These are phyloP conservation scores for Leucaena leucocephala DNA, from an alignment of 306 rosid species.

Conservation along the genomic window DNA sequence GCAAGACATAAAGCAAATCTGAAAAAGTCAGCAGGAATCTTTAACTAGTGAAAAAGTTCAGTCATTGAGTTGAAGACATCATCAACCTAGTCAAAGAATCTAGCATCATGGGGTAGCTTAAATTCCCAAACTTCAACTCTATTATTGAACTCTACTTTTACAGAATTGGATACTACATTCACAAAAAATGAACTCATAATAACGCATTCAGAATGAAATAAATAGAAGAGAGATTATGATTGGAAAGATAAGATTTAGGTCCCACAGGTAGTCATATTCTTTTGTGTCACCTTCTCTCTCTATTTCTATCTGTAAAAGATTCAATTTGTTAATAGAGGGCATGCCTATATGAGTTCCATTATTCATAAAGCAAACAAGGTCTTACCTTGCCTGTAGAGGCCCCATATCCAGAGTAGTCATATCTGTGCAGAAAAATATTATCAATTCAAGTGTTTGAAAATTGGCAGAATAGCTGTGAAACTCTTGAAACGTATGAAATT, in stretches of 20 bases:
- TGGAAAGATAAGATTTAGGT: background rate
- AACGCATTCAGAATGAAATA: background rate
- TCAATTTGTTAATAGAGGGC: background rate
- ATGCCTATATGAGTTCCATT: background rate
- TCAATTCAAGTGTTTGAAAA: conserved; percentile 31
- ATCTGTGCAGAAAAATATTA: conserved; percentile 57
- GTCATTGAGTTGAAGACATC: background rate
- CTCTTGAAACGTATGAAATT: background rate
- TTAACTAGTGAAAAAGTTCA: background rate
- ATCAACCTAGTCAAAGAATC: conserved; percentile 27
- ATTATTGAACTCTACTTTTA: background rate
- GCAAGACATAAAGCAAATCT: background rate
- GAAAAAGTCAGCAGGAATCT: background rate
- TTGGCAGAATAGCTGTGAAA: background rate
- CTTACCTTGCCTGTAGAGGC: conserved; percentile 97
- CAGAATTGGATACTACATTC: background rate
- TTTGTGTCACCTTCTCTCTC: background rate
- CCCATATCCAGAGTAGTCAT: conserved; percentile 98
- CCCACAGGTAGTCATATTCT: background rate
- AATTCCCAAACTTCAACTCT: background rate
- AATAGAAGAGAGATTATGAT: background rate
- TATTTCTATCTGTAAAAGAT: background rate
- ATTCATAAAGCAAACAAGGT: background rate
- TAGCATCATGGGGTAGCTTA: background rate
- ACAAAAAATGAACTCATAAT: background rate